Base-by-base conservation (phyloP, 2,329 filamentous ascomycete genomes). In the Colletotrichum kahawae region DNA sequence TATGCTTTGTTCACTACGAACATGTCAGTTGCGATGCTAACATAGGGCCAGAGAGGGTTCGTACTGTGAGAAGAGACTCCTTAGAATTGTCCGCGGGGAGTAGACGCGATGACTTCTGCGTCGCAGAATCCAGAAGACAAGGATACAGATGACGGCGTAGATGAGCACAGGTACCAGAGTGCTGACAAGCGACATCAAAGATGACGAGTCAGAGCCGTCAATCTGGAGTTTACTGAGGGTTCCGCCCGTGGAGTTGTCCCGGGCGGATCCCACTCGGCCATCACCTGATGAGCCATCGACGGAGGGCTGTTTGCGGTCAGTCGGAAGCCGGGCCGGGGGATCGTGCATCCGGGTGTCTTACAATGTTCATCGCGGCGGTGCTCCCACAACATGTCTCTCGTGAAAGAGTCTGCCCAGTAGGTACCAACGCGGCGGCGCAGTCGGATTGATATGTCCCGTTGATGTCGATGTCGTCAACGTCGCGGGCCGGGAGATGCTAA, bases 111-210 rank as follows among this genome's bases (percentile, higher is more conserved):
- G 82, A 54, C 87, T 85, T 33, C 85, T 88, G 64, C 84, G 85
- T 56, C 91, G 85, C 51, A 90, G 79, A 18, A 87, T 62, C 66
- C 91, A 78, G 80, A 92, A 92, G 70, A 90, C 82, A 76, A 83
- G 33, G n/a, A 91, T 70, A 77, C 89, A 91, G 38, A 90, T 78
- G 31, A 77, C 82, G 7, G 89, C 85, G 74, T 88, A 86, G 57
- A 88, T 76, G 59, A 89, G 78, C 7, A 91, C 85, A 12, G 91
- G 91, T 9, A 90, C 77, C 21, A 92, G 85, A 36, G 90, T 92
- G 79, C 84, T 84, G 60, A 90, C 82, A 16, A 89, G 81, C 1
- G 85, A 80, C 31, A 80, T 78, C 38, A 86, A 80, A 3, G 86
- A 88, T 5, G 83, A 82, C 10, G 85, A 87, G 78, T 86, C 82